Evolutionary conservation across 2,329 filamentous ascomycete species (phyloP).

Genomic region (Pestalotiopsis sp.): DNA sequence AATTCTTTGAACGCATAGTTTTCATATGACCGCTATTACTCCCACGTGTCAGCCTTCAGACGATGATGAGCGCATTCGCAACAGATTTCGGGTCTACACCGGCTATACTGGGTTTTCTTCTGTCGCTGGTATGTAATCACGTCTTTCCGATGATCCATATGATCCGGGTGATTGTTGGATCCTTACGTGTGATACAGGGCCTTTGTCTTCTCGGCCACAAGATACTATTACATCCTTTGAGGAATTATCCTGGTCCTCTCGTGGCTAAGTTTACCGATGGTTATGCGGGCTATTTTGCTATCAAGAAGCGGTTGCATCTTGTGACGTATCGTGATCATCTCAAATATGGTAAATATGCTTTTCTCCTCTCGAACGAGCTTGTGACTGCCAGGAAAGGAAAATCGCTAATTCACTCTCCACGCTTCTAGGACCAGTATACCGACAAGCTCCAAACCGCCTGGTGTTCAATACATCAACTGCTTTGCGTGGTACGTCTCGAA

Average conservation of each 20-base stretch:
- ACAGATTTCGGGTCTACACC: too few relatives aligned
- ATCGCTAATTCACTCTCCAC: not conserved
- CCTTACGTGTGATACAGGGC: not conserved
- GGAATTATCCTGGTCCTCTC: conserved; percentile 18
- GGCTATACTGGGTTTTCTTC: not conserved
- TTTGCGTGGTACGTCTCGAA: not conserved
- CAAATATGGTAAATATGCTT: not conserved
- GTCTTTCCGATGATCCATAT: not conserved
- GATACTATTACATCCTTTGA: conserved; percentile 17
- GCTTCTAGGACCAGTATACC: conserved; percentile 15
- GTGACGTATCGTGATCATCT: conserved; percentile 3
- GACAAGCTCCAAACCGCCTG: conserved; percentile 19
- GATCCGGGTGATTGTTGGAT: not conserved
- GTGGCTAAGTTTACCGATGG: conserved; percentile 19
- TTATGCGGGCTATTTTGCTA: conserved; percentile 19
- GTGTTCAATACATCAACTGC: conserved; percentile 21
- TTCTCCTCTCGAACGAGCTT: not conserved
- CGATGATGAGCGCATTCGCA: too few relatives aligned
- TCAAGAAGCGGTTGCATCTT: conserved; percentile 17
- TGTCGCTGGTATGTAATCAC: not conserved
- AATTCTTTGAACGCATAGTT: too few relatives aligned
- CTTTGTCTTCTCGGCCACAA: not conserved
- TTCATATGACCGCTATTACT: too few relatives aligned
- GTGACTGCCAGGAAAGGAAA: not conserved
- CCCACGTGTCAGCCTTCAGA: too few relatives aligned